Evolutionary conservation across 345 rosid species (phyloP).

Genomic region (Bruguiera sexangula): DNA sequence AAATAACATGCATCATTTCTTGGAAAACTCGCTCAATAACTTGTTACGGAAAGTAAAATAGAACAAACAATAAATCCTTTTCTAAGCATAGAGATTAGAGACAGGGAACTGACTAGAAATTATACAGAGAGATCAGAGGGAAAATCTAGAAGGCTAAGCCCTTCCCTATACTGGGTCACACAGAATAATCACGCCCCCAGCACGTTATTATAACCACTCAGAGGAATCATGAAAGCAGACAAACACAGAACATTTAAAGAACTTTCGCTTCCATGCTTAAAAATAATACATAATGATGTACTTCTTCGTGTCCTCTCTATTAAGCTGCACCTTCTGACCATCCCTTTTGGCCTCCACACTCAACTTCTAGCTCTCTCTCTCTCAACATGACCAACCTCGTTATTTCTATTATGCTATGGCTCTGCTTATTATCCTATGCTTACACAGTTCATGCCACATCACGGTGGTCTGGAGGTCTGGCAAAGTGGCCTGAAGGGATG

Average conservation of each 20-base stretch:
- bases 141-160: conserved; percentile 18
- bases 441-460: conserved; percentile 21
- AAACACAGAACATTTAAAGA: conserved; percentile 28
- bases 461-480: background rate
- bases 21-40: too few species aligned
- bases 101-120: too few species aligned
- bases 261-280: conserved; percentile 13
- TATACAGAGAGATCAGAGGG: too few species aligned
- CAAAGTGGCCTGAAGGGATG: conserved; percentile 33
- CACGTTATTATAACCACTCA: conserved; percentile 44
- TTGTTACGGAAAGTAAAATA: too few species aligned
- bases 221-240: conserved; percentile 48
- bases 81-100: too few species aligned
- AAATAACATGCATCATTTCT: too few species aligned
- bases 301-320: conserved; percentile 2
- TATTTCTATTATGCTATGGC: conserved; percentile 23
- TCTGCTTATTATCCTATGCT: conserved; percentile 33
- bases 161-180: conserved; percentile 49
- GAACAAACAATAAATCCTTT: too few species aligned
- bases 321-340: conserved; percentile 15
- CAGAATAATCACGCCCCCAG: conserved; percentile 49
- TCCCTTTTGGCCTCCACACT: conserved; percentile 2
- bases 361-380: conserved; percentile 19
- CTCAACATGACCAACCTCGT: conserved; percentile 36
- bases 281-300: background rate